Percentiles rank a stretch among this genome's conserved stretches.
These are phyloP conservation scores for Claviceps pazoutovae DNA, from an alignment of 2,329 filamentous ascomycete species.

Conservation along the genomic window DNA sequence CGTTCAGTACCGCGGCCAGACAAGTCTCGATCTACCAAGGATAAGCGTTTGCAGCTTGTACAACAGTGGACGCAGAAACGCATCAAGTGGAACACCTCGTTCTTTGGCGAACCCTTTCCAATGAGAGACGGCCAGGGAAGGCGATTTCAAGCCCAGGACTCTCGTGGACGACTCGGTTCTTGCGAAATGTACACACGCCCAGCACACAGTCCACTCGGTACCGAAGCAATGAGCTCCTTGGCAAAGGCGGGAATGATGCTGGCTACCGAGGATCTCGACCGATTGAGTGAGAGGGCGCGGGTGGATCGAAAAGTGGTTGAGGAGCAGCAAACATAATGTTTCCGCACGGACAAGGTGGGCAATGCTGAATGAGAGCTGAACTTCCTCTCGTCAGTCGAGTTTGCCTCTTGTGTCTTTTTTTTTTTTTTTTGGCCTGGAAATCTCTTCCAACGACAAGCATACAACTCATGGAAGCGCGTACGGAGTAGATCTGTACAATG, in stretches of 20 bases:
- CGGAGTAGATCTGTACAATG: not conserved
- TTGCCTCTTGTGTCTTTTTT: not conserved
- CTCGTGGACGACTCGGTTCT: conserved; percentile 12
- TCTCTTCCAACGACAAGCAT: not conserved
- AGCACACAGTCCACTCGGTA: conserved; percentile 9
- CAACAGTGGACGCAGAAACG: conserved; percentile 5
- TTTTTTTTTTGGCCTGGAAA: not conserved
- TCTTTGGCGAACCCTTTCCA: conserved; percentile 1
- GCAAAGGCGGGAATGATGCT: conserved; percentile 15
- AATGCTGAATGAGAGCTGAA: not conserved
- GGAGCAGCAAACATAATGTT: not conserved
- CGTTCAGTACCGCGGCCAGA: conserved; percentile 1
- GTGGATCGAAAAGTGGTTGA: not conserved
- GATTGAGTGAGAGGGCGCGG: conserved; percentile 16
- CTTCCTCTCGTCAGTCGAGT: not conserved
- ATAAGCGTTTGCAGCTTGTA: not conserved
- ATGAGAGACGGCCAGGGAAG: conserved; percentile 16
- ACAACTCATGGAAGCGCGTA: not conserved
- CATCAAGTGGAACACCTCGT: not conserved
- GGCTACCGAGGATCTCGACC: conserved; percentile 19
- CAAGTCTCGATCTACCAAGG: not conserved
- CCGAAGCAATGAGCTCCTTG: conserved; percentile 12
- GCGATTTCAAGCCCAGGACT: conserved; percentile 17
- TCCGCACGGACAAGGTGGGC: not conserved
- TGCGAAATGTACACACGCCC: conserved; percentile 10